Conservation (phyloP, 2,329 filamentous ascomycete species). For the Bipolaris victoriae region DNA sequence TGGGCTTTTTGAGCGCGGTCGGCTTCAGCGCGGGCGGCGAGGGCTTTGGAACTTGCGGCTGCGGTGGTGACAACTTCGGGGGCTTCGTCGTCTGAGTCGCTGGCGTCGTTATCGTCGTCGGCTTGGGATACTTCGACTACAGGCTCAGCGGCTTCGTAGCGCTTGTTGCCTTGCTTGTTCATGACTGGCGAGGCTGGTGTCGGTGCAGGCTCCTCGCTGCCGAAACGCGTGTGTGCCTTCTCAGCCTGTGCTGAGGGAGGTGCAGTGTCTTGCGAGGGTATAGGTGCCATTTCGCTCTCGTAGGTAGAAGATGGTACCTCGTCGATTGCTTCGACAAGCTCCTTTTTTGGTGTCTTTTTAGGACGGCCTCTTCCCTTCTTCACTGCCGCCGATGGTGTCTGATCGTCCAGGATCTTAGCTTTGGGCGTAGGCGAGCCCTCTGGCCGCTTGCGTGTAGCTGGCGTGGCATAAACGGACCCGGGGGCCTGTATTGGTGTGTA, state of each 20-base stretch:
- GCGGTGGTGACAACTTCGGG: slow-evolving; percentile 47
- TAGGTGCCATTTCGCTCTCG: slow-evolving; percentile 31
- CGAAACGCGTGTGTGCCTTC: slow-evolving; percentile 43
- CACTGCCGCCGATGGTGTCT: slow-evolving; percentile 23
- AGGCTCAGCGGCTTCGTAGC: slow-evolving; percentile 19
- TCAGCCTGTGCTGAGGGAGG: slow-evolving; percentile 18
- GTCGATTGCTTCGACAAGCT: slow-evolving; percentile 18
- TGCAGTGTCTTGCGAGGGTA: slow-evolving; percentile 25
- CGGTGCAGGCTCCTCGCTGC: slow-evolving; percentile 41
- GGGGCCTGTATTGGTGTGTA: slow-evolving; percentile 31
- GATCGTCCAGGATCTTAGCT: slow-evolving; percentile 13
- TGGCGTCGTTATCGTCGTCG: slow-evolving; percentile 28
- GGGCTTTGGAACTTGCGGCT: slow-evolving; percentile 37
- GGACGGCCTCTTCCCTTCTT: slow-evolving; percentile 26
- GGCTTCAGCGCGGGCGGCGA: slow-evolving; percentile 38
- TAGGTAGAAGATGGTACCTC: slow-evolving; percentile 40
- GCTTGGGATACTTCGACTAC: slow-evolving; percentile 8
- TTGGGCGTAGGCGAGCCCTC: slow-evolving; percentile 37
- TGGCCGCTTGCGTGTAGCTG: slow-evolving; percentile 28
- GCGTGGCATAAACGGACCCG: slow-evolving; percentile 33
- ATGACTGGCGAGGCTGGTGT: slow-evolving; percentile 5
- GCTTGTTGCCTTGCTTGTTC: slow-evolving; percentile 23
- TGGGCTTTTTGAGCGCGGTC: slow-evolving; percentile 38
- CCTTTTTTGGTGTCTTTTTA: slow-evolving; percentile 20
- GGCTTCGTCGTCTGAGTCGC: slow-evolving; percentile 48